phyloP scores from a whole-genome alignment of 352 stramenopile genomes.

The Phytopythium vexans region DNA sequence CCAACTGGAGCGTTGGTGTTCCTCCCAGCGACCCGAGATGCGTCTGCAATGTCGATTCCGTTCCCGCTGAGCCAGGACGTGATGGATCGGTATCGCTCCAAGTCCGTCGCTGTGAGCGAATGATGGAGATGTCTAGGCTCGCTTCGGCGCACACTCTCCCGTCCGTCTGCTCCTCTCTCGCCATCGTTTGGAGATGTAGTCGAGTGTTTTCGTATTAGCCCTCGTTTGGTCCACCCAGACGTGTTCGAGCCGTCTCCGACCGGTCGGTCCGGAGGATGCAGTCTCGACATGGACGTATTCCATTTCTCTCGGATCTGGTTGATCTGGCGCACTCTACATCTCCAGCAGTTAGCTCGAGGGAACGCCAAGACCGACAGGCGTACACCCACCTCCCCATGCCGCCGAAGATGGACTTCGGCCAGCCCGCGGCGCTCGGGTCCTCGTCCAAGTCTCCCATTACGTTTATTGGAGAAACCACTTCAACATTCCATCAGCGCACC shows the following conservation, averaged over 20 bases:
- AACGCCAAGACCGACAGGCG: neutral
- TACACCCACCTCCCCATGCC: conserved; percentile 30
- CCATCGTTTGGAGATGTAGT: conserved; percentile 6
- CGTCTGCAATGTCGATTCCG: conserved; percentile 28
- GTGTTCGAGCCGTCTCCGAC: conserved; percentile 7
- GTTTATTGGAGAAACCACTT: too few species aligned
- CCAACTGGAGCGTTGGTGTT: neutral
- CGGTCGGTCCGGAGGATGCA: neutral
- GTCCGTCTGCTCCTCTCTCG: conserved; percentile 11
- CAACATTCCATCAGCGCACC: too few species aligned
- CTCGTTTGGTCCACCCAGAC: conserved; percentile 12
- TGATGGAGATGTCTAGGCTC: conserved; percentile 5
- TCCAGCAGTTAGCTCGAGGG: neutral
- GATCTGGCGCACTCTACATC: conserved; percentile 43
- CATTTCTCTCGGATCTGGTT: conserved; percentile 54
- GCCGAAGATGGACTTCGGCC: conserved; percentile 46
- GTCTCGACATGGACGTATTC: conserved; percentile 15
- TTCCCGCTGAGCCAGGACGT: conserved; percentile 38
- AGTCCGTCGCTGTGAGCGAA: conserved; percentile 27
- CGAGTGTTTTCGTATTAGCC: conserved; percentile 11
- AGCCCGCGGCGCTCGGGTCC: conserved; percentile 17
- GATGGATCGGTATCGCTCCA: conserved; percentile 46
- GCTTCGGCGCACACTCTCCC: neutral
- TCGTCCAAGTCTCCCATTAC: conserved; percentile 47
- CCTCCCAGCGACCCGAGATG: neutral